phyloP scores from a whole-genome alignment of 2,329 filamentous ascomycete species.

The Tolypocladium endophyticum region DNA sequence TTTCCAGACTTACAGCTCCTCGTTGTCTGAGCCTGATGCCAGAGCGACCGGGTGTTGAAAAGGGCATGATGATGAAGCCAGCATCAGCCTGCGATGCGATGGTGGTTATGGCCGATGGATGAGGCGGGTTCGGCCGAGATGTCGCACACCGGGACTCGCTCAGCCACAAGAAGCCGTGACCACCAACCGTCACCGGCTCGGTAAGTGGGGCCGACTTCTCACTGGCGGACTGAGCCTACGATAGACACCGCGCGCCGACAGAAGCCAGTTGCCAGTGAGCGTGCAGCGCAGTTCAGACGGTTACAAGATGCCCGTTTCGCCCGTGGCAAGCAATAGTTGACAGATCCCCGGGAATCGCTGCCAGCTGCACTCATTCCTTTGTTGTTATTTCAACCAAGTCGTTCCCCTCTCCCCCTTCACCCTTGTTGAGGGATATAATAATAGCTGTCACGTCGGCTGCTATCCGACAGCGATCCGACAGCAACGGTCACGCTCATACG shows the following conservation, averaged over 20 bases:
- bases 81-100: not conserved
- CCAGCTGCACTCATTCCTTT: not conserved
- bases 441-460: too few relatives aligned
- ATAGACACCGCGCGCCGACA: not conserved
- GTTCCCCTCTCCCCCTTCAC: not conserved
- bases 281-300: not conserved
- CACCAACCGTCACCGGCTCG: not conserved
- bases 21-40: not conserved
- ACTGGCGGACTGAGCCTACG: not conserved
- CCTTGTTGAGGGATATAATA: not conserved
- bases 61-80: not conserved
- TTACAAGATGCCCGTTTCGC: not conserved
- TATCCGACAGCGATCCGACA: not conserved
- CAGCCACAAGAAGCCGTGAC: not conserved
- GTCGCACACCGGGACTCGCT: not conserved
- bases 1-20: not conserved
- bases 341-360: not conserved
- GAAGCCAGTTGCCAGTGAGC: not conserved
- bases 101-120: not conserved
- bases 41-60: not conserved
- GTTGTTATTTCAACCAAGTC: not conserved
- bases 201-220: constrained; percentile 1
- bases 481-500: not conserved
- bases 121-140: not conserved
- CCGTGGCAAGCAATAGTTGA: not conserved